Percentiles rank a stretch among this genome's conserved stretches.
Conservation (phyloP, 345 rosid species). For the Streptanthus diversifolius region DNA sequence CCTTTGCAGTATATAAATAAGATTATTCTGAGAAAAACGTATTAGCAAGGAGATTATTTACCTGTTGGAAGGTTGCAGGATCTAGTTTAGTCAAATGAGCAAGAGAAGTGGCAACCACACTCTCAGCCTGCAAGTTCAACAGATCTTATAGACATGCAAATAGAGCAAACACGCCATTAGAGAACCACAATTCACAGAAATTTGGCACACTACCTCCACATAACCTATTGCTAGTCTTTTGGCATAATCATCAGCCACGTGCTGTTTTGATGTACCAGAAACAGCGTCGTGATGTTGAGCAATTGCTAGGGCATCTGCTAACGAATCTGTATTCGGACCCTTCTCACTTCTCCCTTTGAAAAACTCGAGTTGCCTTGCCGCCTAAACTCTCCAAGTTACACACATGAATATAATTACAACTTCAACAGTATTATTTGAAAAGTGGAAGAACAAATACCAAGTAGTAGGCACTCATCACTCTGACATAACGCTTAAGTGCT, state of each 20-base stretch:
- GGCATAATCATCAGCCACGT: conserved; percentile 91
- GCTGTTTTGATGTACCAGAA: conserved; percentile 87
- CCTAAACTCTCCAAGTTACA: conserved; percentile 47
- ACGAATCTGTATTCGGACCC: conserved; percentile 68
- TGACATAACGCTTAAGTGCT: conserved; percentile 82
- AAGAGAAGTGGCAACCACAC: conserved; percentile 74
- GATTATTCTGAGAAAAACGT: neutral
- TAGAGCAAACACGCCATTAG: neutral
- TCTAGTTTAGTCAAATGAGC: conserved; percentile 56
- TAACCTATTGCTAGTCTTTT: conserved; percentile 86
- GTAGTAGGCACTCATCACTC: conserved; percentile 89
- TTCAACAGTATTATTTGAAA: neutral
- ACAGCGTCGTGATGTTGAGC: conserved; percentile 99
- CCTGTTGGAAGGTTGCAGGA: conserved; percentile 69
- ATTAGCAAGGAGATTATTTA: conserved; percentile 33
- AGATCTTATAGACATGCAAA: neutral
- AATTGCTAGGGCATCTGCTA: conserved; percentile 92
- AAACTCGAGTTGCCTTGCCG: conserved; percentile 90
- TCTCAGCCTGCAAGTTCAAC: conserved; percentile 63
- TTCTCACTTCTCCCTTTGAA: conserved; percentile 62
- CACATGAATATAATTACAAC: conserved; percentile 7
- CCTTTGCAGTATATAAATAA: neutral
- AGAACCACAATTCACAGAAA: conserved; percentile 7
- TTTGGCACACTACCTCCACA: conserved; percentile 50
- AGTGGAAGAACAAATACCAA: conserved; percentile 48